Conservation (phyloP, 805 yeast genomes). For the Scheffersomyces spartinae region DNA sequence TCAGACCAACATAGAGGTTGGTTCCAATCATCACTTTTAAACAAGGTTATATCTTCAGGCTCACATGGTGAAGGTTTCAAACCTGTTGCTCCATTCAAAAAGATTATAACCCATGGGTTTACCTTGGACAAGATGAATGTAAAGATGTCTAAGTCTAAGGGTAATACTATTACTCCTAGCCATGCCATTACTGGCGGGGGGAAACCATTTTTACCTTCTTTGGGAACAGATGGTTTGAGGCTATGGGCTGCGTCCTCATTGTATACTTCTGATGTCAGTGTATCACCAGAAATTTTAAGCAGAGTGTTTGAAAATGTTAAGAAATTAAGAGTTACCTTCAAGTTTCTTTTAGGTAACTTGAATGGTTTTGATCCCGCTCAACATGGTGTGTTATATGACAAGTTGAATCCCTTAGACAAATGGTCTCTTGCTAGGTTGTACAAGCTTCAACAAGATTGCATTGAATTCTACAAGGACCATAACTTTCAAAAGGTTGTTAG, state of each 20-base stretch:
- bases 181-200: conserved; percentile 54
- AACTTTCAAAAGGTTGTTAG: conserved; percentile 65
- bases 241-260: conserved; percentile 86
- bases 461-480: conserved; percentile 38
- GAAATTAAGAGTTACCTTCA: conserved; percentile 73
- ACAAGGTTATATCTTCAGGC: conserved; percentile 46
- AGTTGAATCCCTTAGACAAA: conserved; percentile 40
- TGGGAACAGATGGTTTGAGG: conserved; percentile 88
- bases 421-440: conserved; percentile 47
- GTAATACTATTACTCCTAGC: conserved; percentile 65
- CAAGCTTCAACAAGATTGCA: conserved; percentile 30
- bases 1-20: conserved; percentile 99
- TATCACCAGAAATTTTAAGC: conserved; percentile 59
- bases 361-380: conserved; percentile 19
- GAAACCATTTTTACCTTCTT: conserved; percentile 35
- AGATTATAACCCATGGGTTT: conserved; percentile 87
- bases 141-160: conserved; percentile 91
- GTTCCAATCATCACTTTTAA: conserved; percentile 90
- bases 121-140: conserved; percentile 74
- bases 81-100: conserved; percentile 47
- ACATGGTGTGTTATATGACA: background rate
- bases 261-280: conserved; percentile 67
- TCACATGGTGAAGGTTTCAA: conserved; percentile 27
- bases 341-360: conserved; percentile 73
- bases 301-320: conserved; percentile 74